These are phyloP conservation scores for Trichophyton schoenleinii DNA, from an alignment of 2,329 filamentous ascomycete species.

Conservation along the genomic window DNA sequence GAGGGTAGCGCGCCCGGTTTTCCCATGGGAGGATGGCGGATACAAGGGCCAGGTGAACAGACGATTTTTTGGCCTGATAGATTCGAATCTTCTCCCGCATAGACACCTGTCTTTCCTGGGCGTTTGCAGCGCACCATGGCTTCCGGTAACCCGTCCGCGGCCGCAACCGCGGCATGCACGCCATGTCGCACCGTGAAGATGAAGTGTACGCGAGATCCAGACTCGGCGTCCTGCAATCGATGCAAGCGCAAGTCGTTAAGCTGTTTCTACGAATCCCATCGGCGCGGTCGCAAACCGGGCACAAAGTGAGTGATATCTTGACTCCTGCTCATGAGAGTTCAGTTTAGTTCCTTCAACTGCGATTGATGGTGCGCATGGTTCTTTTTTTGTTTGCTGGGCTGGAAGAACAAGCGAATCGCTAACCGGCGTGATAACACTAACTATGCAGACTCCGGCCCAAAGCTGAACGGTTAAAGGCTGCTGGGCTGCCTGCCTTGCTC, in stretches of 20 bases:
- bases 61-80: background rate
- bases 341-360: background rate
- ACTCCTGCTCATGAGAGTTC: background rate
- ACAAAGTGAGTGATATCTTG: slow-evolving; percentile 20
- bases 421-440: background rate
- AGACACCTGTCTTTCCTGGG: background rate
- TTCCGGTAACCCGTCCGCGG: slow-evolving; percentile 2
- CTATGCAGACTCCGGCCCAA: slow-evolving; percentile 13
- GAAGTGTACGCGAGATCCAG: slow-evolving; percentile 22
- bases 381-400: background rate
- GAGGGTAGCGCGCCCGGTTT: background rate
- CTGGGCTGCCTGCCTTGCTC: background rate
- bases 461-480: slow-evolving; percentile 12
- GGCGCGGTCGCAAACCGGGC: slow-evolving; percentile 28
- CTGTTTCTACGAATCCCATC: slow-evolving; percentile 30
- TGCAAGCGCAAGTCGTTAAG: slow-evolving; percentile 28
- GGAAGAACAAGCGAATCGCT: background rate
- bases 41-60: background rate
- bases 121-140: background rate
- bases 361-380: background rate
- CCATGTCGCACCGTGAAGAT: slow-evolving; percentile 31
- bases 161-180: slow-evolving; percentile 22
- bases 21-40: background rate
- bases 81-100: background rate
- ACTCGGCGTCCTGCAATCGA: slow-evolving; percentile 23